phyloP scores from a whole-genome alignment of 2,329 filamentous ascomycete genomes.

The Aspergillus uvarum region DNA sequence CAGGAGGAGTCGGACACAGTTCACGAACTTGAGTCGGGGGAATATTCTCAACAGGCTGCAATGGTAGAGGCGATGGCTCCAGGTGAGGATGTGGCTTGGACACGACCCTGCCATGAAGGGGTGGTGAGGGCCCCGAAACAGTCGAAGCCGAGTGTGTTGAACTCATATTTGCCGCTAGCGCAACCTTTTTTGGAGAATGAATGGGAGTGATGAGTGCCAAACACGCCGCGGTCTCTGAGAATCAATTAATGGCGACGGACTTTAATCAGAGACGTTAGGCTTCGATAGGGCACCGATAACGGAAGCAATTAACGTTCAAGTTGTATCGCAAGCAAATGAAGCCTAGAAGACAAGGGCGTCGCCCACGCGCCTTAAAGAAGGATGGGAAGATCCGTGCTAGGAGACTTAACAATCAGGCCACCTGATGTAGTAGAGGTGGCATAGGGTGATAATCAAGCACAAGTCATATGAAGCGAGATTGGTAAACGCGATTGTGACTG shows the following conservation, averaged over 20 bases:
- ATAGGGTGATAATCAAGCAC: neutral
- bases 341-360: neutral
- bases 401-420: neutral
- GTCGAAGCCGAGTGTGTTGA: conserved; percentile 46
- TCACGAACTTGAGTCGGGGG: conserved; percentile 61
- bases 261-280: neutral
- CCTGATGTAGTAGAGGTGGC: neutral
- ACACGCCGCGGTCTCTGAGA: conserved; percentile 4
- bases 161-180: conserved; percentile 32
- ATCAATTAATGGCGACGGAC: neutral
- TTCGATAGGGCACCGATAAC: neutral
- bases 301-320: neutral
- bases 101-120: conserved; percentile 34
- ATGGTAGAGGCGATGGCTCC: conserved; percentile 54
- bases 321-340: neutral
- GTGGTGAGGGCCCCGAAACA: conserved; percentile 56
- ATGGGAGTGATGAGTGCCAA: neutral
- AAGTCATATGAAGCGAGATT: neutral
- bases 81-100: conserved; percentile 42
- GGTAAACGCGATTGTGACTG: neutral
- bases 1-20: conserved; percentile 60
- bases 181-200: neutral
- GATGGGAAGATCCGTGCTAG: neutral
- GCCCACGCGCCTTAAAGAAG: neutral
- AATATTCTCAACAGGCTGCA: conserved; percentile 43